Evolutionary conservation across 331 rosid species (phyloP).

Genomic region (Ulmus americana): DNA sequence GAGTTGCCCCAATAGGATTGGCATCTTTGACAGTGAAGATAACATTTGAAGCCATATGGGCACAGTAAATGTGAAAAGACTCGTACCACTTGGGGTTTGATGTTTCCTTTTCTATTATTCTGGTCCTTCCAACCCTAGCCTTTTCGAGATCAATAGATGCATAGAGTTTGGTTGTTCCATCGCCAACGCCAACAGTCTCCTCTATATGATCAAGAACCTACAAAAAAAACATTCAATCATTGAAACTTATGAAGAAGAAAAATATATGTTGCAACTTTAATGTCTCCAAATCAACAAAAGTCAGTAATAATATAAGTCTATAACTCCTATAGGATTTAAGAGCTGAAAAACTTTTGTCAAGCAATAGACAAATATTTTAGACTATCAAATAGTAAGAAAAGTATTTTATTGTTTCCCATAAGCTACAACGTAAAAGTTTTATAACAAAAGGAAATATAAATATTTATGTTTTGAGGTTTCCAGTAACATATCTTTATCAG

Average conservation of each 20-base stretch:
- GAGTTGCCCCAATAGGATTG: slow-evolving; percentile 87
- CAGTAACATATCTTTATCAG: not conserved
- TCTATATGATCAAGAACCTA: slow-evolving; percentile 61
- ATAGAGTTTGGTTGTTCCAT: slow-evolving; percentile 65
- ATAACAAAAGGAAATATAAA: not conserved
- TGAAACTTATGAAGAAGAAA: slow-evolving; percentile 1
- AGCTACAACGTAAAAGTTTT: not conserved
- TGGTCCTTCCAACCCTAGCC: slow-evolving; percentile 97
- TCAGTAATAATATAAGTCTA: not conserved
- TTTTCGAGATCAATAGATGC: slow-evolving; percentile 84
- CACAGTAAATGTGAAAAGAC: slow-evolving; percentile 95
- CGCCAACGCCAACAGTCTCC: slow-evolving; percentile 81
- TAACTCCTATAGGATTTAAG: not conserved
- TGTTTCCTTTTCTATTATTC: slow-evolving; percentile 59
- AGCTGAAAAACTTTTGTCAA: not conserved
- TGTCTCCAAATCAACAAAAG: slow-evolving; percentile 4
- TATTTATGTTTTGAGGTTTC: not conserved
- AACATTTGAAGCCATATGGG: slow-evolving; percentile 67
- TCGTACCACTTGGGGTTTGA: slow-evolving; percentile 77
- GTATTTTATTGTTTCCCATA: not conserved
- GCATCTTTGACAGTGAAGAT: slow-evolving; percentile 84
- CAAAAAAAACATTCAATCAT: slow-evolving; percentile 18
- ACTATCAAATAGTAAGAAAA: not conserved
- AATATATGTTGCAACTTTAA: not conserved
- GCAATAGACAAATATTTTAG: not conserved